Evolutionary conservation across 1,139 yeast genomes (phyloP), one percentile per base, ranked within the genome.

Genomic region (Hyphopichia fennica): DNA sequence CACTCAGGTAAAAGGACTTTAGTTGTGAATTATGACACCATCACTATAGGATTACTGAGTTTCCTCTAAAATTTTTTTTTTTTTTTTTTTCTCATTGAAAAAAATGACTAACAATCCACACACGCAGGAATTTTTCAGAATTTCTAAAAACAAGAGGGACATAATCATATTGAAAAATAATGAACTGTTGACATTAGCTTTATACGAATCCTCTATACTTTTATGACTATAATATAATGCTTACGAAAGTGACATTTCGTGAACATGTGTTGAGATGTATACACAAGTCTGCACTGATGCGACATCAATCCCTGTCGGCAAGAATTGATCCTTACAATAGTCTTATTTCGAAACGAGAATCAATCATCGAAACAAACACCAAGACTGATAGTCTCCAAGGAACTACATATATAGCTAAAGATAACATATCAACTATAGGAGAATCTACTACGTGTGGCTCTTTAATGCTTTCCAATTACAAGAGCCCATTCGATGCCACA

Each of bases 401-500:
- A 17, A 47, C 51, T 9, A 49, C 47, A 1, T 60, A 49, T 40
- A 44, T 60, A 4, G 60, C 53, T 23, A 93, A 93, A 56, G 98
- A 91, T 60, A 90, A 89, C 58, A 84, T 90, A 41, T 79, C 80
- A 35, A 84, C 96, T 0, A 67, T 62, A 11, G 73, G 74, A 11
- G 73, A 74, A 37, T 77, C 83, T 3, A 87, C 96, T 0, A 86
- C 96, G 0, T 85, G 96, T 53, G 86, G 84, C 0, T 90, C 98
- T 0, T 61, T 65, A 37, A 78, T 84, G 38, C 69, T 90, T 4
- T 47, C 57, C 4, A 69, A 68, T 33, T 93, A 86, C 57, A 56
- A 56, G 9, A 82, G 96, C 29, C 98, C 98, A 0, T 90, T 78
- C 56, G 82, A 86, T 48, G 88, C 97, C 5, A 88, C 97, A 0